phyloP scores from a whole-genome alignment of 352 stramenopile species.

The Globisporangium heterothallicum region DNA sequence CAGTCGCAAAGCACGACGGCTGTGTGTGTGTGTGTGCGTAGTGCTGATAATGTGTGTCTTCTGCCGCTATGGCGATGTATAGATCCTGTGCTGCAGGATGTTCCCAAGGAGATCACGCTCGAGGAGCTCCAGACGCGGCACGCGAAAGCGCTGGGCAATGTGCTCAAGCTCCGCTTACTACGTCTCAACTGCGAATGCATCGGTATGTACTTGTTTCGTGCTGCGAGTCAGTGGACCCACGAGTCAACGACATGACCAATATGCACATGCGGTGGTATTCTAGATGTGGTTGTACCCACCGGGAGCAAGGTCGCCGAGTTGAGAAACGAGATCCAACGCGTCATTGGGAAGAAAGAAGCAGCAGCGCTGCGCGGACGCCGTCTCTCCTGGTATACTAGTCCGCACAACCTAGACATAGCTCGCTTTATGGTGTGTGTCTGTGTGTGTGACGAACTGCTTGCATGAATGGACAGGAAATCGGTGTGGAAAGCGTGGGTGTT shows the following conservation, averaged over 20 bases:
- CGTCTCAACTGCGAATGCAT: constrained; percentile 13
- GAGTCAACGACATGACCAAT: neutral
- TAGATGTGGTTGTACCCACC: constrained; percentile 10
- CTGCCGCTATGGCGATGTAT: neutral
- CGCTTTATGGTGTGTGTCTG: neutral
- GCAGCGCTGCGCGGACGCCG: neutral
- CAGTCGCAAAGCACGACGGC: too few relatives aligned
- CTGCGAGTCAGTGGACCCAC: neutral
- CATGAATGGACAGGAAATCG: too few relatives aligned
- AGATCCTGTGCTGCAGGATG: constrained; percentile 17
- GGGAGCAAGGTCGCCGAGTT: constrained; percentile 8
- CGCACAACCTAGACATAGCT: too few relatives aligned
- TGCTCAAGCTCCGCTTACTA: constrained; percentile 12
- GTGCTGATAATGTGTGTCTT: neutral
- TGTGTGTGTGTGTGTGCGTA: neutral
- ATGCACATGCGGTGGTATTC: neutral
- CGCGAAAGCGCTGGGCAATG: constrained; percentile 10
- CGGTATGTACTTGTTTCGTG: constrained; percentile 1
- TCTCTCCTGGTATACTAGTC: constrained; percentile 12
- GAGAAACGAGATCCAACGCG: constrained; percentile 9
- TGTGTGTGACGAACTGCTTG: neutral
- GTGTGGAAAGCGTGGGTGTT: constrained; percentile 21
- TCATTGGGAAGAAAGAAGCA: constrained; percentile 1
- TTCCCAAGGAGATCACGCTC: constrained; percentile 5
- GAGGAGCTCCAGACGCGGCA: constrained; percentile 14